These are phyloP conservation scores for Asterochloris sp. DNA, from an alignment of 139 green algal species.

Conservation along the genomic window DNA sequence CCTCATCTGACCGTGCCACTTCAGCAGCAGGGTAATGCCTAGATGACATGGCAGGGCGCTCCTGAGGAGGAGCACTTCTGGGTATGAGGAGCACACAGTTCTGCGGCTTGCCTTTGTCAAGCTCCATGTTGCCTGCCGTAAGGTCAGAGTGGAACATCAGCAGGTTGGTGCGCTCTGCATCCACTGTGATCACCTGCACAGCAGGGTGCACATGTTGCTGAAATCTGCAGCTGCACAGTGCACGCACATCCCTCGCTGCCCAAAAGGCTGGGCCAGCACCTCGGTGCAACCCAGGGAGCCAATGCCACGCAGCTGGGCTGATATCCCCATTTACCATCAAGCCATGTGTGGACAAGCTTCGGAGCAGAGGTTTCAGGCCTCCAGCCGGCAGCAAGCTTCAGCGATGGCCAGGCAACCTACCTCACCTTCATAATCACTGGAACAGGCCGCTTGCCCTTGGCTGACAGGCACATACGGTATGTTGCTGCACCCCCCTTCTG, in stretches of 20 bases:
- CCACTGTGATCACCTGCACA: slow-evolving; percentile 6
- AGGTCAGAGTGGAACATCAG: slow-evolving; percentile 14
- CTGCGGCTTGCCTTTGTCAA: slow-evolving; percentile 3
- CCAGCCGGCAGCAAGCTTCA: neutral
- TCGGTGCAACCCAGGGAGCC: no score
- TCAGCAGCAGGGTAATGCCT: no score
- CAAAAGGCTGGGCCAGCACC: neutral
- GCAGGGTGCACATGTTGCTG: no score
- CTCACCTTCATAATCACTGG: slow-evolving; percentile 12
- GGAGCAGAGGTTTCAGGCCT: neutral
- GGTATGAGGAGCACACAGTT: no score
- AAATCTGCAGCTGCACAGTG: neutral
- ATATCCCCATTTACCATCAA: neutral
- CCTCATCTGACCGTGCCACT: no score
- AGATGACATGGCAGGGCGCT: no score
- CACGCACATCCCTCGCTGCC: neutral
- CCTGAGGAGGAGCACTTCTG: no score
- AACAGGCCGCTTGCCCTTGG: neutral
- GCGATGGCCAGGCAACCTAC: neutral
- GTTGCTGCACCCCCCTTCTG: neutral
- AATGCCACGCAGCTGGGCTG: neutral
- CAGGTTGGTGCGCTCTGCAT: neutral
- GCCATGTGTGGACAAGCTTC: neutral
- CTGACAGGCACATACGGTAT: slow-evolving; percentile 2
- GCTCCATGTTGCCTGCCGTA: slow-evolving; percentile 3